Base-by-base conservation (phyloP, 2,329 filamentous ascomycete genomes). In the Microcyclosporella mali region DNA sequence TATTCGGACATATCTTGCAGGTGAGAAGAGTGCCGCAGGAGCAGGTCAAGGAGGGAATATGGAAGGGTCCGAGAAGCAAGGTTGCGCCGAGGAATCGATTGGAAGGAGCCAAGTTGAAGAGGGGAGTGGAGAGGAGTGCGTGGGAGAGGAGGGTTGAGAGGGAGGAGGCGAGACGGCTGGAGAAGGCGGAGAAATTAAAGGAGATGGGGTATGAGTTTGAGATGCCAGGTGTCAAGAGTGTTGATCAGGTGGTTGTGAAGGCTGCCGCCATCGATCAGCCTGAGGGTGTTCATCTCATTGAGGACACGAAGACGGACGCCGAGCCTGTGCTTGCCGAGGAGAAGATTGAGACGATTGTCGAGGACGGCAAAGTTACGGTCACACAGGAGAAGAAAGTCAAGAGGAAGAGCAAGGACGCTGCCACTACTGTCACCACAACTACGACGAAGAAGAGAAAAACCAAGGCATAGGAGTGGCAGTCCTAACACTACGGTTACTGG, bases 1-100 rank as follows among this genome's bases (percentile, higher is more conserved):
- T 98, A 61, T 97, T 95, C 65, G 87, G 88, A 4, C 90, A 95
- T 64, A 85, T 97, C 49, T 74, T 98, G 56, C 90, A 94, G 67
- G 90, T 89, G 67, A 85, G 87, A 62, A 71, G 81, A 17, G 77
- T 95, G 3, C 79, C 86, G 3, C 71, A 79, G 44, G 86, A 85
- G 47, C 81, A 89, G 61, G 72, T 95, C 33, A 87, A 94, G 63
- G 75, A 81, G 17, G 76, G 87, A 49, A 71, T 95, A 40, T 97
- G 88, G 79, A 88, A 92, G 70, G 88, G 88, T 29, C 41, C 33
- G n/a, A 43, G 43, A 16, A 50, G 80, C 59, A 84, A 89, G 43
- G 95, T 92, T 75, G 81, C 90, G 10, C 90, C 92, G 15, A 84
- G 86, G 75, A 92, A 88, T 68, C 85, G 85, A 69, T 84, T 97